phyloP scores from a whole-genome alignment of 768 basidiomycete genomes.

The Agaricus sinodeliciosus region DNA sequence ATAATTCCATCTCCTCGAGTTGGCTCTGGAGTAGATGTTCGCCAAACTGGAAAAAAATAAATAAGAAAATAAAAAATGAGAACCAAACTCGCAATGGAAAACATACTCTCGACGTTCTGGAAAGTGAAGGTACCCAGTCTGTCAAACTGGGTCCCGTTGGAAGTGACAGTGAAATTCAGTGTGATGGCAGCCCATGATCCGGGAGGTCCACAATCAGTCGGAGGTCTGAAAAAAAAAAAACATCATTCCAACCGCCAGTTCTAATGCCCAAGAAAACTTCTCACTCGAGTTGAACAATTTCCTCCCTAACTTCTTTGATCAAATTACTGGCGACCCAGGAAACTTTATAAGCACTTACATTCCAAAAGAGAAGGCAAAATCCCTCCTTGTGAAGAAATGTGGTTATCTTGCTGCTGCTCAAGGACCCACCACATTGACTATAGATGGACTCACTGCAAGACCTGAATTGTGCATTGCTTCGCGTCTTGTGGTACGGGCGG shows the following conservation, averaged over 20 bases:
- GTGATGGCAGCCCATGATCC: slow-evolving; percentile 74
- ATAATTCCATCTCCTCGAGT: slow-evolving; percentile 60
- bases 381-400: slow-evolving; percentile 37
- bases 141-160: slow-evolving; percentile 74
- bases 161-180: slow-evolving; percentile 71
- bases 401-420: not conserved
- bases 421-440: too few relatives aligned
- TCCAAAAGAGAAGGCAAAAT: slow-evolving; percentile 69
- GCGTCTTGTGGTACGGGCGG: slow-evolving; percentile 56
- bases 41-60: slow-evolving; percentile 47
- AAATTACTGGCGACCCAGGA: not conserved
- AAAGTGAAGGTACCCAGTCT: slow-evolving; percentile 69
- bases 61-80: not conserved
- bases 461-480: slow-evolving; percentile 56
- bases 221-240: slow-evolving; percentile 53
- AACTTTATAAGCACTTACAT: slow-evolving; percentile 31
- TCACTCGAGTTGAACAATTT: slow-evolving; percentile 56
- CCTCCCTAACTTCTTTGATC: slow-evolving; percentile 34
- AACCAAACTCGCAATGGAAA: not conserved
- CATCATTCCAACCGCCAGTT: not conserved
- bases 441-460: slow-evolving; percentile 44
- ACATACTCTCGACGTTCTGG: slow-evolving; percentile 69
- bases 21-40: slow-evolving; percentile 77
- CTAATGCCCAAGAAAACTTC: not conserved
- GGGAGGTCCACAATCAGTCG: slow-evolving; percentile 59